Evolutionary conservation across 164 flowering plant species (phyloP), one percentile per base, ranked within the genome.

Genomic region (Magnolia kwangsiensis): DNA sequence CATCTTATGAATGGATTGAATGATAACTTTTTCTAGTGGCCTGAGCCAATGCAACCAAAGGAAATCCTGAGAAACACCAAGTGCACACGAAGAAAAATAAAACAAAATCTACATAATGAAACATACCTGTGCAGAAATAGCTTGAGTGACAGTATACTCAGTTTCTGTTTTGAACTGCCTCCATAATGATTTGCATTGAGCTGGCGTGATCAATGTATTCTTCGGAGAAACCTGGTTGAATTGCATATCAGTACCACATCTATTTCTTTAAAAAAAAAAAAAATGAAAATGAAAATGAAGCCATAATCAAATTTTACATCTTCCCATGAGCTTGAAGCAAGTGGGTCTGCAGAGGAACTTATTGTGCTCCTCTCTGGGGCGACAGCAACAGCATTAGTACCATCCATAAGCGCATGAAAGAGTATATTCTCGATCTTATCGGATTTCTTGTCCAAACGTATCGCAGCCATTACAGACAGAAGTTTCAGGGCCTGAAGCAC

Each of bases 241-340:
- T 77, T 37, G 5, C 13, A 69, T 7, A 55, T 51, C 50, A 78
- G 77, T 58, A 23, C 67, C 8, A n/a, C 37, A 75, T 16, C 31
- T 61, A 59, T 24, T 49, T 8, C 37, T 65, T 65, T 66, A 4
- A 31, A 10, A 61, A 20, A 50, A 16, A 16, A 49, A 1, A 0
- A 11, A 66, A n/a, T 23, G n/a, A n/a, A 23, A 23, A 23, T 23
- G n/a, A 37, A 37, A 37, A 37, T 5, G 45, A 37, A 72, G 75
- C 49, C 7, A 63, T 19, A 29, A 73, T 2, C 45, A 8, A 63
- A 3, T 55, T 24, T 77, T 81, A 93, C 98, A 91, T 89, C 88
- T 65, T 90, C 92, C 98, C 98, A 91, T 61, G 84, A 82, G 84
- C 92, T 93, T 70, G 96, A 90, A 76, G 95, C 96, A 67, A 93